A percentile compares a stretch with the other conserved stretches of the same genome.
Conservation (phyloP, 352 stramenopile genomes). For the Globisporangium viniferum region DNA sequence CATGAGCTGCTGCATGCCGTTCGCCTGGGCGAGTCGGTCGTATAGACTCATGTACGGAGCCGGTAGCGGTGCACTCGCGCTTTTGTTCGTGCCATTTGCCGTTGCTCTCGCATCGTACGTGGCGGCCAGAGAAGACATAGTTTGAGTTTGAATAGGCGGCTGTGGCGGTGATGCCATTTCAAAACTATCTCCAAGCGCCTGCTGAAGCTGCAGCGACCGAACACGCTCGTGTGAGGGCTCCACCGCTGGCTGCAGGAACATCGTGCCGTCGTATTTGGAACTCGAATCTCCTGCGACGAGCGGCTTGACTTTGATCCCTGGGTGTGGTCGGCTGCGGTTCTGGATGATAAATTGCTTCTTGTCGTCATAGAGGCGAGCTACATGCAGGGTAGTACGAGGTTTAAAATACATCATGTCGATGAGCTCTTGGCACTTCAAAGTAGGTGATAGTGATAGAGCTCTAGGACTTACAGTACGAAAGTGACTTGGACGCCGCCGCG, state of each 20-base stretch:
- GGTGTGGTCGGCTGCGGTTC: conserved; percentile 37
- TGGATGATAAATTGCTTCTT: conserved; percentile 76
- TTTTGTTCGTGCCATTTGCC: not conserved
- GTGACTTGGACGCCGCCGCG: conserved; percentile 35
- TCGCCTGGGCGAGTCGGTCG: conserved; percentile 54
- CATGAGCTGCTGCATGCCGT: conserved; percentile 32
- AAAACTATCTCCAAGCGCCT: not conserved
- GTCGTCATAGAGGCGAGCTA: conserved; percentile 75
- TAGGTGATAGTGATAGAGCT: not conserved
- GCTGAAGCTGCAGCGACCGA: conserved; percentile 22
- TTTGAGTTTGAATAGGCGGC: not conserved
- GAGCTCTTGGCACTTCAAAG: not conserved
- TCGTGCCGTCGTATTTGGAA: conserved; percentile 48
- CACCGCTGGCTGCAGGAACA: conserved; percentile 51
- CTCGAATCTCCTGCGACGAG: conserved; percentile 35
- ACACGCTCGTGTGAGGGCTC: conserved; percentile 34
- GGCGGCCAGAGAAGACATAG: not conserved
- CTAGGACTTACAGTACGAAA: conserved; percentile 64
- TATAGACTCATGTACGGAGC: conserved; percentile 65
- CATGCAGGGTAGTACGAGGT: not conserved
- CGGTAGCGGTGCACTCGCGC: not conserved
- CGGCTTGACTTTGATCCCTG: conserved; percentile 33
- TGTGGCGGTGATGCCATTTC: conserved; percentile 6
- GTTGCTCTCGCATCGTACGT: not conserved
- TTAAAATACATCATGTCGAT: not conserved